Conservation (phyloP, 371 early-diverging fungal genomes). For the Mortierella sp. region DNA sequence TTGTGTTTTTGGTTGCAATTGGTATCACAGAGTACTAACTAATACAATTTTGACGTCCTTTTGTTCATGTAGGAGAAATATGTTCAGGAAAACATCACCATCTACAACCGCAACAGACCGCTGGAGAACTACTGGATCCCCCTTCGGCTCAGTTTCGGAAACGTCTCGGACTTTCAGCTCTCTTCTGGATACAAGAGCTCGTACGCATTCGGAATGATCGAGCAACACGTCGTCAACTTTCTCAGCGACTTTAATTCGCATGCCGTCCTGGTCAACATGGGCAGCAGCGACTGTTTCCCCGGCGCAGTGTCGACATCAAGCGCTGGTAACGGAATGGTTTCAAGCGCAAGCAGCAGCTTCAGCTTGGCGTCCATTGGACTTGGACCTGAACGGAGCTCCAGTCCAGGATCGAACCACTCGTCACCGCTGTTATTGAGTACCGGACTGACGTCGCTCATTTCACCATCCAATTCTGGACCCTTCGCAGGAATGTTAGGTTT, state of each 20-base stretch:
- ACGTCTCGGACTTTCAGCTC: conserved; percentile 72
- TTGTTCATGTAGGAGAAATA: conserved; percentile 69
- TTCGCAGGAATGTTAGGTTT: conserved; percentile 48
- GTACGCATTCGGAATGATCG: conserved; percentile 70
- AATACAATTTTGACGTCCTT: not conserved
- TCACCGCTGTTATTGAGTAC: conserved; percentile 18
- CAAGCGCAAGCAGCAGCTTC: not conserved
- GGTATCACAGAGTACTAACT: not conserved
- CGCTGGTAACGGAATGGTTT: conserved; percentile 8
- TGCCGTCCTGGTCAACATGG: conserved; percentile 41
- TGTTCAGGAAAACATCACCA: conserved; percentile 72
- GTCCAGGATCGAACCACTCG: conserved; percentile 5
- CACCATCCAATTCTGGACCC: conserved; percentile 23
- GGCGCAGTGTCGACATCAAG: not conserved
- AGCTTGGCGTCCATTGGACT: conserved; percentile 24
- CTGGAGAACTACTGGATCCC: conserved; percentile 73
- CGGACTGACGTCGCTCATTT: conserved; percentile 22
- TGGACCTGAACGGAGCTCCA: conserved; percentile 30
- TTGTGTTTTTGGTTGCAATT: no score
- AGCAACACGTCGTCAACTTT: conserved; percentile 67
- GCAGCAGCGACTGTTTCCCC: conserved; percentile 32
- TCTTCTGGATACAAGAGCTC: conserved; percentile 71
- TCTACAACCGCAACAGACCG: conserved; percentile 75
- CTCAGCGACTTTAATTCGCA: conserved; percentile 64
- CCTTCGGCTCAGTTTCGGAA: conserved; percentile 73